Evolutionary conservation across 345 rosid genomes (phyloP), one percentile per base, ranked within the genome.

Genomic region (Salix suchowensis): DNA sequence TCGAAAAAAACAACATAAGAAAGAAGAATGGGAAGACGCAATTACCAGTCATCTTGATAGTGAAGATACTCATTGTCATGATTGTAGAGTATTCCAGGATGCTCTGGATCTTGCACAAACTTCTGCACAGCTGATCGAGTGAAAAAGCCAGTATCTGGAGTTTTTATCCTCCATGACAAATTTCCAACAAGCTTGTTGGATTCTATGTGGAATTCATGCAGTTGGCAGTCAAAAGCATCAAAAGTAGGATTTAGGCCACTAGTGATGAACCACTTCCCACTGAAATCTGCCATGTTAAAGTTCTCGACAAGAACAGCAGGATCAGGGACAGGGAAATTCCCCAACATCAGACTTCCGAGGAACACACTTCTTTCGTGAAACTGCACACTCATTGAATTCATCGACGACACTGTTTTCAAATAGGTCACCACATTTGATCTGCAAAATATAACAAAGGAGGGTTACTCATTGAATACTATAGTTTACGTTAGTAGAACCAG

Each of bases 341-440:
- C 98, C 97, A 6, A 91, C 78, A 72, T 96, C 98, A 70, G 96
- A 91, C 87, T 96, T 96, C 79, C 2, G 79, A 36, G 99, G 98
- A 8, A 93, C 99, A 67, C 98, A 93, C 78, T 96, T 96, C 84
- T 93, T 93, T 70, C 97, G 79, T 13, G 99, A 85, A 75, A 96
- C 97, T 15, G 98, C 98, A 78, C 98, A 93, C 75, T 91, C 96
- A 32, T 93, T 96, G 87, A 95, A 96, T 81, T 93, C 88, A 69
- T 96, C 98, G 74, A 96, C 99, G 30, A 89, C 92, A 21, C 82
- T 88, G 77, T 96, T 96, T 70, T 77, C 98, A 78, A 96, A 91
- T 21, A 91, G 90, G 79, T 96, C 99, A 44, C 97, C 97, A n/a
- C 98, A 96, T 84, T 91, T 91, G 70, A 93, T 93, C 98, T 93